phyloP scores from a whole-genome alignment of 495 filamentous ascomycete species.

The Talaromyces adpressus region DNA sequence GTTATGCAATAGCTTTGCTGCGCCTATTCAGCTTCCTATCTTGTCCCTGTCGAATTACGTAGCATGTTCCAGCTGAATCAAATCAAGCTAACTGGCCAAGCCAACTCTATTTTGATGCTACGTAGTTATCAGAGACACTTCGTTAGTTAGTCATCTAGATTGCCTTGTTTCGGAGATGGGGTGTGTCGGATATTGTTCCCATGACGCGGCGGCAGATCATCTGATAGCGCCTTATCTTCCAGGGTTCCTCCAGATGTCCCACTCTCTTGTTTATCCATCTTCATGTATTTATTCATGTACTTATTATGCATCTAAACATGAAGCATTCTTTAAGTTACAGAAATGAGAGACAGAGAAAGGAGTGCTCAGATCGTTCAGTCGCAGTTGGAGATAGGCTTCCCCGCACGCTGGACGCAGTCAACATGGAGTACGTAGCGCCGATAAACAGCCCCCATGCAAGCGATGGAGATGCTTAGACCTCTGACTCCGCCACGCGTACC shows the following conservation, averaged over 20 bases:
- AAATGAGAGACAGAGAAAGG: neutral
- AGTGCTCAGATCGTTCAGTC: neutral
- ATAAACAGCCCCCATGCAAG: neutral
- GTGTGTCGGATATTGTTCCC: neutral
- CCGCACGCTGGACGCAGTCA: neutral
- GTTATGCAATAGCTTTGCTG: neutral
- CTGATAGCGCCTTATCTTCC: neutral
- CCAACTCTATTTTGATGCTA: neutral
- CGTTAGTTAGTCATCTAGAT: neutral
- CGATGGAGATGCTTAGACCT: neutral
- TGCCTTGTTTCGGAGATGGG: neutral
- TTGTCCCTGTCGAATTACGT: neutral
- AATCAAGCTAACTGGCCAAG: neutral
- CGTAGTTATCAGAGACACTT: neutral
- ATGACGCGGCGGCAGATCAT: neutral
- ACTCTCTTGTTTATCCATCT: neutral
- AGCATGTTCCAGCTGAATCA: neutral
- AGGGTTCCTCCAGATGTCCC: neutral
- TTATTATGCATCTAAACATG: too few species aligned
- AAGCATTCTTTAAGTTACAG: neutral
- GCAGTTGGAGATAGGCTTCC: neutral
- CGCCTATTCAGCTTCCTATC: neutral
- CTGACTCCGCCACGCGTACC: neutral
- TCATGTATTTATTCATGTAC: too few species aligned
- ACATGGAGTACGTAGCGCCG: neutral